Evolutionary conservation across 148 eudicot species (phyloP).

Genomic region (Vaccinium darrowii): DNA sequence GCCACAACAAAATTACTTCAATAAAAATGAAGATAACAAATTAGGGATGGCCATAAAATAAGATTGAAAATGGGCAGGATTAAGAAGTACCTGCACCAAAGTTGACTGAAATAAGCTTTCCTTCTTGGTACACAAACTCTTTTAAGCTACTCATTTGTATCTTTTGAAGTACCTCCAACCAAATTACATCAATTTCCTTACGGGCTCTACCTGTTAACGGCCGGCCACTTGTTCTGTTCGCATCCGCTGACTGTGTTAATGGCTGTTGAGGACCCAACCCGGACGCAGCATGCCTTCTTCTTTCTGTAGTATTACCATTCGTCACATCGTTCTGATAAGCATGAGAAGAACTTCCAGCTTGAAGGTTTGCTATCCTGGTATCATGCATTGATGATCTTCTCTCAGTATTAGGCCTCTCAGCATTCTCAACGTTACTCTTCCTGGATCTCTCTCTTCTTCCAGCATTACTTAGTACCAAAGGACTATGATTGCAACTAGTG

Average conservation of each 20-base stretch:
- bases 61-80: background rate
- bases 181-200: conserved; percentile 67
- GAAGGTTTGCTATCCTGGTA: conserved; percentile 24
- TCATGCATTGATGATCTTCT: conserved; percentile 37
- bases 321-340: conserved; percentile 27
- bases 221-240: conserved; percentile 28
- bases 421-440: conserved; percentile 43
- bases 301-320: conserved; percentile 30
- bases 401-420: conserved; percentile 34
- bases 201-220: conserved; percentile 30
- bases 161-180: conserved; percentile 81
- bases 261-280: conserved; percentile 34
- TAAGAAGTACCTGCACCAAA: conserved; percentile 71
- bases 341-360: conserved; percentile 41
- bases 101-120: conserved; percentile 64
- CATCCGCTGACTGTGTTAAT: conserved; percentile 30
- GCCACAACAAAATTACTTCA: conserved; percentile 18
- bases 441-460: conserved; percentile 41
- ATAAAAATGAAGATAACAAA: background rate
- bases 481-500: conserved; percentile 65
- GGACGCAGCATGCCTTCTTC: conserved; percentile 34
- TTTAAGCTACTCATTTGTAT: conserved; percentile 54
- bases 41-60: background rate
- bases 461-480: conserved; percentile 35
- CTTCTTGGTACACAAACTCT: conserved; percentile 87